Evolutionary conservation across 129 eudicot species (phyloP).

Genomic region (Pulicaria dysenterica): DNA sequence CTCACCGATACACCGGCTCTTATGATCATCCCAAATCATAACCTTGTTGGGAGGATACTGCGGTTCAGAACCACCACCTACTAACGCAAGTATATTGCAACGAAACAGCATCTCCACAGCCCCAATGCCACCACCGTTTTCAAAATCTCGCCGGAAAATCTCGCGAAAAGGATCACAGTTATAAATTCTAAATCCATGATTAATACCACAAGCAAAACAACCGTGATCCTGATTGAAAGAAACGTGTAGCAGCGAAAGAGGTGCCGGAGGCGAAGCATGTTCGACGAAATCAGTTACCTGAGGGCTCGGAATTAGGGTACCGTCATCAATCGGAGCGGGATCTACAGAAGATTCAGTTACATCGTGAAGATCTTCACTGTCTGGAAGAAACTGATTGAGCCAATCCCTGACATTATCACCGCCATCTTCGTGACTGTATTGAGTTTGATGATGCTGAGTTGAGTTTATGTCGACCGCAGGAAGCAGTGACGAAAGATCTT

Average conservation of each 20-base stretch:
- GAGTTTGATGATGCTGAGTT: constrained; percentile 24
- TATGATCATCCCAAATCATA: constrained; percentile 94
- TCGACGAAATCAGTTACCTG: constrained; percentile 3
- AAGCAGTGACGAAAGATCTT: constrained; percentile 23
- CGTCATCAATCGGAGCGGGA: constrained; percentile 25
- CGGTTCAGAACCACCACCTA: constrained; percentile 83
- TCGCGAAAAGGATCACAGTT: constrained; percentile 86
- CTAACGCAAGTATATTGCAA: constrained; percentile 77
- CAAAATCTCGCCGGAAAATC: constrained; percentile 78
- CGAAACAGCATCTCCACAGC: constrained; percentile 89
- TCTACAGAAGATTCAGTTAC: background rate
- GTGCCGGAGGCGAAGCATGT: constrained; percentile 11
- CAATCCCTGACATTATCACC: constrained; percentile 23
- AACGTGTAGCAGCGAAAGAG: constrained; percentile 57
- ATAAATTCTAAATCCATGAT: constrained; percentile 73
- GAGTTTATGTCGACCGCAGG: constrained; percentile 21
- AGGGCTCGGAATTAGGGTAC: constrained; percentile 5
- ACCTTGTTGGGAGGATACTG: constrained; percentile 86
- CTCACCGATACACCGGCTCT: constrained; percentile 81
- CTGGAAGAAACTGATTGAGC: constrained; percentile 35
- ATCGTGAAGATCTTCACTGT: constrained; percentile 2
- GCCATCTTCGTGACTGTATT: constrained; percentile 19
- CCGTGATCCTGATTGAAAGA: constrained; percentile 84
- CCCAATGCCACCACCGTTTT: constrained; percentile 75
- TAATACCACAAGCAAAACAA: constrained; percentile 77